Evolutionary conservation across 2,329 filamentous ascomycete species (phyloP), one percentile per base, ranked within the genome.

Genomic region (Camillea tinctor): DNA sequence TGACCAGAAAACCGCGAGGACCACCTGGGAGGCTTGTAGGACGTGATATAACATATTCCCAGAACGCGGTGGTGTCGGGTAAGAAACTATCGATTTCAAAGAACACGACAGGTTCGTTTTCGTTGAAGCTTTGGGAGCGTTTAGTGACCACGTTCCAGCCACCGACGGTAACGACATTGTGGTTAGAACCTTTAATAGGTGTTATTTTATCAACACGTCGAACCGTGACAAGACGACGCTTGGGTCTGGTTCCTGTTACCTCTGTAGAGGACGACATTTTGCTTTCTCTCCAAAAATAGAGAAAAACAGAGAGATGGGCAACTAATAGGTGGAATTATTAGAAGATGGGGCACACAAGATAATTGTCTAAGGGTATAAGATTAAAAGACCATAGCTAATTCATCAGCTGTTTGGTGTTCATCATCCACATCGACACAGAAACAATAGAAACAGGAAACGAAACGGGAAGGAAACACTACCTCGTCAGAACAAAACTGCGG

Each of bases 61-160:
- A 67, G 56, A 66, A 70, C 1, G 56, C 24, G 26, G 65, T 53
- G 6, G 22, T 52, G 8, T 50, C 52, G 7, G 72, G 72, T 6
- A 75, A 53, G 61, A 74, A 72, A 51, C 68, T 70, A 60, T 75
- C 72, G 21, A 73, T 70, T 57, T 74, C 71, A 54, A 74, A 71
- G 49, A 65, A 75, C 19, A 75, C 60, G 4, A 73, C 68, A 1
- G 69, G 54, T n/a, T 74, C 62, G 50, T 67, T 69, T 1, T 60
- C 52, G 17, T 61, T 2, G 60, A 61, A 68, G 0, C 56, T 48
- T 8, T 54, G 57, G 3, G 56, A 54, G 2, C 40, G 26, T 1
- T 8, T 48, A 1, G 63, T 60, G 1, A 73, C 61, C 1, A 74
- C 67, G 1, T 52, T 64, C 70, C 71, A 73, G 2, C 70, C 70